Percentiles rank a stretch among this genome's conserved stretches.
These are phyloP conservation scores for Nephelium lappaceum DNA, from an alignment of 345 rosid species.

Conservation along the genomic window DNA sequence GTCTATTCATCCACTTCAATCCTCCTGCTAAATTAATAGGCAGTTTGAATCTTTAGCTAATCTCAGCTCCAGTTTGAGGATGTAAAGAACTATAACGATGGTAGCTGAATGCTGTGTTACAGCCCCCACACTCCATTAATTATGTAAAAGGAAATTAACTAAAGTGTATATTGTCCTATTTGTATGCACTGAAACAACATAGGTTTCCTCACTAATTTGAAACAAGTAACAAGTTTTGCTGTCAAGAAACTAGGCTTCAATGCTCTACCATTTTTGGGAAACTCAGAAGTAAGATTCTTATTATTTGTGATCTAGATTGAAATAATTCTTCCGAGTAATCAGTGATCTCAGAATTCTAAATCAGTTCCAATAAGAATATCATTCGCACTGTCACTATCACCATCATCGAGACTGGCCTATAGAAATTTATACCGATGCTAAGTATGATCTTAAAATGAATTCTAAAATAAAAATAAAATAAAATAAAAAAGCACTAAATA, in stretches of 20 bases:
- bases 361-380: neutral
- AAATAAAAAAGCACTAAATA: neutral
- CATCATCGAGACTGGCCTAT: neutral
- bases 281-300: neutral
- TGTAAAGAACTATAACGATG: neutral
- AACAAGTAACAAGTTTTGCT: neutral
- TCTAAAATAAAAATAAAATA: neutral
- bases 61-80: slow-evolving; percentile 4
- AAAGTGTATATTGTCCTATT: neutral
- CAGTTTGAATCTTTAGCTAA: neutral
- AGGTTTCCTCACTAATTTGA: neutral
- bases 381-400: neutral
- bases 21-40: neutral
- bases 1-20: neutral
- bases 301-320: neutral
- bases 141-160: neutral
- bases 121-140: neutral
- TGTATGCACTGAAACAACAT: neutral
- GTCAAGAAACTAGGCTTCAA: neutral
- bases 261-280: neutral
- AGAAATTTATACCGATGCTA: neutral
- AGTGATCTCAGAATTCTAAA: neutral
- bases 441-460: neutral
- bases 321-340: neutral
- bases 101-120: neutral